These are phyloP conservation scores for Fusarium sp. DNA, from an alignment of 2,329 filamentous ascomycete species.

Conservation along the genomic window DNA sequence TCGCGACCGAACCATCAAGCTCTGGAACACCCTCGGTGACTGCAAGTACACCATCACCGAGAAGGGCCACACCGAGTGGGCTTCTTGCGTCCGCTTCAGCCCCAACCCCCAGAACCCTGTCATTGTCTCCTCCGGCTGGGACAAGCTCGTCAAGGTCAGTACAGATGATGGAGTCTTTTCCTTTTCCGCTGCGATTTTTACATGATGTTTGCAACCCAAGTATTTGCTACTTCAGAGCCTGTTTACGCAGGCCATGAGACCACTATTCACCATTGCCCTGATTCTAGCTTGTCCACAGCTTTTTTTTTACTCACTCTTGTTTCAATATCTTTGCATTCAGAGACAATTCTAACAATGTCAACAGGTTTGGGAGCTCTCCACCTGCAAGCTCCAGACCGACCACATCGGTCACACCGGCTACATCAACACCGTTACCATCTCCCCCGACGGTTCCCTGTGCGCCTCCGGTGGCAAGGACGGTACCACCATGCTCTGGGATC, in stretches of 20 bases:
- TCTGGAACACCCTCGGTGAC: slow-evolving; percentile 99
- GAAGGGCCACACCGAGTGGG: slow-evolving; percentile 99
- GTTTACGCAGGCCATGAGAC: slow-evolving; percentile 88
- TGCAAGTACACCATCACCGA: slow-evolving; percentile 99
- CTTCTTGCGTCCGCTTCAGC: slow-evolving; percentile 99
- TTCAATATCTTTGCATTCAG: neutral
- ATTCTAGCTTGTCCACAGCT: slow-evolving; percentile 56
- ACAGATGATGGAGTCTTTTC: neutral
- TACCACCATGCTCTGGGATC: slow-evolving; percentile 99
- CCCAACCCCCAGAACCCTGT: slow-evolving; percentile 99
- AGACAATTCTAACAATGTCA: slow-evolving; percentile 25
- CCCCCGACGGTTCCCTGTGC: slow-evolving; percentile 98
- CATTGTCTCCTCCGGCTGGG: slow-evolving; percentile 98
- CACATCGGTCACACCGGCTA: slow-evolving; percentile 99
- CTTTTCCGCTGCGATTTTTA: slow-evolving; percentile 44
- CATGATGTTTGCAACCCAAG: slow-evolving; percentile 95
- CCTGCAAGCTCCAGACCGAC: slow-evolving; percentile 99
- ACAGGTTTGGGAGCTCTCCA: slow-evolving; percentile 99
- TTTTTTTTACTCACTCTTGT: slow-evolving; percentile 12
- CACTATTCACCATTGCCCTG: slow-evolving; percentile 88
- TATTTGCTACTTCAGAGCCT: slow-evolving; percentile 99
- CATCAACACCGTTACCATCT: slow-evolving; percentile 99
- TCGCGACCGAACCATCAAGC: slow-evolving; percentile 98
- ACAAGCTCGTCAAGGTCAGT: slow-evolving; percentile 99
- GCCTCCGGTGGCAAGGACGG: slow-evolving; percentile 99